Evolutionary conservation across 345 rosid species (phyloP), one percentile per base, ranked within the genome.

Genomic region (Camelina sativa): DNA sequence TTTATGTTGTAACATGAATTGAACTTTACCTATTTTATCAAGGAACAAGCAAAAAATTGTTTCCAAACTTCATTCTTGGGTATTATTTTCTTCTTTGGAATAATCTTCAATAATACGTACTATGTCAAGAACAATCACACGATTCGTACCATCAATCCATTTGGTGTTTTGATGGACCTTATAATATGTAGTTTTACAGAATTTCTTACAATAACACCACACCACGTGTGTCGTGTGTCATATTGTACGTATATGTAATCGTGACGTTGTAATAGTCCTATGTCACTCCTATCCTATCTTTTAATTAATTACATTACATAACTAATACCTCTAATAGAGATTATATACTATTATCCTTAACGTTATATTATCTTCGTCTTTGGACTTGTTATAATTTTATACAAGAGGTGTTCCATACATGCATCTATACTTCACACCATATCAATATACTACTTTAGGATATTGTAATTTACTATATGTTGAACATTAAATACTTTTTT

Each of bases 1-100:
- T 67, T 40, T 71, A 69, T 81, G 80, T 58, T 80, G 80, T 87
- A 69, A 83, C 89, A 69, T 70, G 66, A 76, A 23, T 22, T 76
- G 63, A 56, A 75, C 17, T 13, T 63, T 65, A 40, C 44, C 77
- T 30, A 50, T 40, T 72, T 65, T 41, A 77, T 65, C 17, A 78
- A 78, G 77, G 19, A 72, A 52, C 57, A 50, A 65, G 22, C 11
- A 34, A 68, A 60, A 55, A 11, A 56, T 62, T 47, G 63, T 65
- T 65, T 65, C 63, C 65, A 54, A 7, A 32, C 47, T 67, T 28
- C 54, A 50, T 15, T 59, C 28, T 55, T 50, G n/a, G 47, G 48
- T 16, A 4, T 37, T 15, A 9, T 37, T n/a, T 23, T 52, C 30
- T 12, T 72, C 44, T 52, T 11, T 15, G 12, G 37, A 15, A 15